phyloP scores from a whole-genome alignment of 441 rosid species.

The Erysimum cheiri region DNA sequence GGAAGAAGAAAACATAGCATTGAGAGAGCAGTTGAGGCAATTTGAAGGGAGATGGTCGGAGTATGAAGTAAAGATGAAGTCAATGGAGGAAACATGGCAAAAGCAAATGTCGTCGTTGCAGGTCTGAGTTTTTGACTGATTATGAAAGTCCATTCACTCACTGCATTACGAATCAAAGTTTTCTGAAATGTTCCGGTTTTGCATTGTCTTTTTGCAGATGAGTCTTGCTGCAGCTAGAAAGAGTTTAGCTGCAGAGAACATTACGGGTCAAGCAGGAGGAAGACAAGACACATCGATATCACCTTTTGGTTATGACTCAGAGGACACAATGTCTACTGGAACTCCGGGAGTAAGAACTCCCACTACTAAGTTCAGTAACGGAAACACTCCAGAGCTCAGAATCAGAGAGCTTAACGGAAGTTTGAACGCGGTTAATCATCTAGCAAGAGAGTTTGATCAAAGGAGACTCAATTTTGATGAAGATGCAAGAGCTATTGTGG shows the following conservation, averaged over 20 bases:
- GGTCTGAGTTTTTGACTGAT: conserved; percentile 51
- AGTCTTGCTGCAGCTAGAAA: conserved; percentile 86
- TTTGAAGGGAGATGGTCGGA: conserved; percentile 81
- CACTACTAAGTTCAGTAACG: conserved; percentile 47
- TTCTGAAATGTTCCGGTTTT: conserved; percentile 16
- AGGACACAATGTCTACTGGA: conserved; percentile 68
- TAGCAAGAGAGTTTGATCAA: conserved; percentile 80
- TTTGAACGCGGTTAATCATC: conserved; percentile 57
- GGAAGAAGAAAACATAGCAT: conserved; percentile 79
- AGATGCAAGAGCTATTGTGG: conserved; percentile 62
- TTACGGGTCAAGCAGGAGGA: conserved; percentile 58
- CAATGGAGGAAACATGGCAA: conserved; percentile 96
- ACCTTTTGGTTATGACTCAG: conserved; percentile 69
- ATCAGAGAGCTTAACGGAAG: conserved; percentile 67
- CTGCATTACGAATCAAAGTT: conserved; percentile 11
- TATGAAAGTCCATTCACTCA: not conserved
- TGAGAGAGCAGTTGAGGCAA: conserved; percentile 75
- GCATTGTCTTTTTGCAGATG: conserved; percentile 53
- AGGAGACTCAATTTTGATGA: conserved; percentile 70
- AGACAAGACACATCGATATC: conserved; percentile 60
- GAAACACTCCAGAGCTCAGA: conserved; percentile 51
- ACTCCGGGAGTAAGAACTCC: conserved; percentile 76
- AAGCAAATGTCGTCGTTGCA: conserved; percentile 87
- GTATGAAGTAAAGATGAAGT: conserved; percentile 84
- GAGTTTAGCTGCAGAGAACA: conserved; percentile 66